Evolutionary conservation across 2,329 filamentous ascomycete species (phyloP), one percentile per base, ranked within the genome.

Genomic region (Aspergillus persii): DNA sequence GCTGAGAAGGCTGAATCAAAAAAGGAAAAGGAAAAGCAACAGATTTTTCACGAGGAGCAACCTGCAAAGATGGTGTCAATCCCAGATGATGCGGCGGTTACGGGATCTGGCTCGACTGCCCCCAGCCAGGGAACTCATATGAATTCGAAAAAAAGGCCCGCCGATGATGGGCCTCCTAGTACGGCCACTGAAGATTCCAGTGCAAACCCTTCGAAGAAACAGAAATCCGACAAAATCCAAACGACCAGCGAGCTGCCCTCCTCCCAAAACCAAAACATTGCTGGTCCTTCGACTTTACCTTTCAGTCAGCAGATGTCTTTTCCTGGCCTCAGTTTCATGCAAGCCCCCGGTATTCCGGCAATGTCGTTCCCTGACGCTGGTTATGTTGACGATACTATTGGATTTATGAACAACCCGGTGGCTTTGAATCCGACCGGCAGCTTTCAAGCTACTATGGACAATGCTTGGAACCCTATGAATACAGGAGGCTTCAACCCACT

Each of bases 71-170:
- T 67, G 51, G 60, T 64, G 31, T 58, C 59, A 11, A 61, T 59
- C 26, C 46, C 60, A 49, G 54, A 58, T 53, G 59, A 64, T 41
- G 51, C 54, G 31, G 53, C 58, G 23, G 52, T 57, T 26, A 30
- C 52, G 49, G 57, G 59, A 61, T 65, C 64, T 29, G 66, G 67
- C 63, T 70, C 58, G 53, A 66, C 69, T 50, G 67, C 70, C n/a
- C 66, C 74, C 53, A 69, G 61, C 55, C 69, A 69, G 66, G 68
- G 70, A 56, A 68, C 62, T 59, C 69, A 75, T 57, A 67, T 67
- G 54, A 77, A 76, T 58, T 79, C 85, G 29, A 95, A 90, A 78
- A 99, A 98, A 79, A 87, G 95, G 26, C 84, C 89, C 9, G 92
- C 92, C 12, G 91, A 94, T 39, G 89, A 92, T 54, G 82, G 86